Conservation (phyloP, 2,329 filamentous ascomycete species). For the Fusarium kyushuense region DNA sequence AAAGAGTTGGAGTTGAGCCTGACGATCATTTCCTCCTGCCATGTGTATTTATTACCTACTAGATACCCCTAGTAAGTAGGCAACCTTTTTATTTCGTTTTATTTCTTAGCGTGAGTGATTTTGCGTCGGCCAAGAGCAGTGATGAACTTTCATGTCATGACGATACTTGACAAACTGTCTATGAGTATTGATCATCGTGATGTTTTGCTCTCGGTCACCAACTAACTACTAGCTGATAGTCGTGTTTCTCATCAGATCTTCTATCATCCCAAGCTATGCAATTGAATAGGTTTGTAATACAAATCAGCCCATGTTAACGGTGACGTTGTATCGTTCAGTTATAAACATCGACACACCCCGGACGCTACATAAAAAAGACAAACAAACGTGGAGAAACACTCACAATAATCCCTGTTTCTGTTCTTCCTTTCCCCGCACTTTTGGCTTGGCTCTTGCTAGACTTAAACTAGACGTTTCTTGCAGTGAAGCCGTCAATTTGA, state of each 20-base stretch:
- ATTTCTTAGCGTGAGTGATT: neutral
- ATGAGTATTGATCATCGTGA: neutral
- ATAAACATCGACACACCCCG: constrained; percentile 12
- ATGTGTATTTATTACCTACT: neutral
- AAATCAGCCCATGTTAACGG: constrained; percentile 7
- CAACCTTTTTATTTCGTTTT: neutral
- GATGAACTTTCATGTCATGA: constrained; percentile 13
- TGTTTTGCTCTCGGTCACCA: neutral
- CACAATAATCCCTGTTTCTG: constrained; percentile 23
- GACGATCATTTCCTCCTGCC: constrained; percentile 27
- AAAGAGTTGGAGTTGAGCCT: constrained; percentile 19
- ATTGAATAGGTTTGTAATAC: neutral
- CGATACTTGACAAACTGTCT: constrained; percentile 7
- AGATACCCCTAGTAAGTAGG: neutral
- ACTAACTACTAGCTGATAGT: neutral
- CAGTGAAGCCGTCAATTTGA: constrained; percentile 28
- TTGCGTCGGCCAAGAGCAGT: constrained; percentile 15
- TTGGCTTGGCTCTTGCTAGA: constrained; percentile 12
- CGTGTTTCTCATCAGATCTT: neutral
- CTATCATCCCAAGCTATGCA: neutral
- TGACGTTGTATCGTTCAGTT: constrained; percentile 29
- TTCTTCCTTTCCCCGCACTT: constrained; percentile 38
- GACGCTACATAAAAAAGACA: constrained; percentile 34
- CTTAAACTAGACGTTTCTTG: constrained; percentile 10
- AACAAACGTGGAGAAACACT: constrained; percentile 37